Percentiles rank a stretch among this genome's conserved stretches.
These are phyloP conservation scores for Penicillium glabrum DNA, from an alignment of 2,329 filamentous ascomycete genomes.

Conservation along the genomic window DNA sequence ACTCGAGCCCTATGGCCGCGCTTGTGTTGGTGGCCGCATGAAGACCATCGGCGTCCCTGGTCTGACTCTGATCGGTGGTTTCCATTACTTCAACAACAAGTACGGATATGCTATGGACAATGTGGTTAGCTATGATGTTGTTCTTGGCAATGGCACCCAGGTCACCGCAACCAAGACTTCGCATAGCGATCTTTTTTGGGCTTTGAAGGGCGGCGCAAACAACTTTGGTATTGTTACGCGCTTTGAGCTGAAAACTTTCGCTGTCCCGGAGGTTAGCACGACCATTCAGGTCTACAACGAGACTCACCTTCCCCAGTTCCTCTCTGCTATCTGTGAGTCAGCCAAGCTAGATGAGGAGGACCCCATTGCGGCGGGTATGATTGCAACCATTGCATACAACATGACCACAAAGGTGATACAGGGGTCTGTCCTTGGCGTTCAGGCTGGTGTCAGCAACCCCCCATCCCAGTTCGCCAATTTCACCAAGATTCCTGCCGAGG, in stretches of 20 bases:
- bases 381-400: slow-evolving; percentile 32
- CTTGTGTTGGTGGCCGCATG: slow-evolving; percentile 33
- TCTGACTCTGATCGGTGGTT: slow-evolving; percentile 35
- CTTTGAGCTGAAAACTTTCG: slow-evolving; percentile 27
- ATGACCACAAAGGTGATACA: slow-evolving; percentile 22
- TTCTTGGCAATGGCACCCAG: slow-evolving; percentile 31
- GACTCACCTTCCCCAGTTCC: slow-evolving; percentile 20
- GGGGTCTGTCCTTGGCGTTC: slow-evolving; percentile 33
- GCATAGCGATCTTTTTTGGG: slow-evolving; percentile 36
- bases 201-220: slow-evolving; percentile 36
- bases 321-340: slow-evolving; percentile 28
- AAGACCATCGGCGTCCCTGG: slow-evolving; percentile 38
- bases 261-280: slow-evolving; percentile 28
- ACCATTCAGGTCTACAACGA: slow-evolving; percentile 36
- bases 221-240: slow-evolving; percentile 37
- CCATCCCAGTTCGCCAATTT: slow-evolving; percentile 36
- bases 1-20: slow-evolving; percentile 24
- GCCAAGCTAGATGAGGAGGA: slow-evolving; percentile 21
- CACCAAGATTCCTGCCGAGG: slow-evolving; percentile 25
- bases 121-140: slow-evolving; percentile 33
- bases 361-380: slow-evolving; percentile 31
- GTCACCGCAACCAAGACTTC: slow-evolving; percentile 22
- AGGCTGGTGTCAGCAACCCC: slow-evolving; percentile 33
- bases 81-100: slow-evolving; percentile 33
- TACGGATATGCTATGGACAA: slow-evolving; percentile 37